Conservation (phyloP, 768 basidiomycete genomes). For the Boletus vinaceobasis region DNA sequence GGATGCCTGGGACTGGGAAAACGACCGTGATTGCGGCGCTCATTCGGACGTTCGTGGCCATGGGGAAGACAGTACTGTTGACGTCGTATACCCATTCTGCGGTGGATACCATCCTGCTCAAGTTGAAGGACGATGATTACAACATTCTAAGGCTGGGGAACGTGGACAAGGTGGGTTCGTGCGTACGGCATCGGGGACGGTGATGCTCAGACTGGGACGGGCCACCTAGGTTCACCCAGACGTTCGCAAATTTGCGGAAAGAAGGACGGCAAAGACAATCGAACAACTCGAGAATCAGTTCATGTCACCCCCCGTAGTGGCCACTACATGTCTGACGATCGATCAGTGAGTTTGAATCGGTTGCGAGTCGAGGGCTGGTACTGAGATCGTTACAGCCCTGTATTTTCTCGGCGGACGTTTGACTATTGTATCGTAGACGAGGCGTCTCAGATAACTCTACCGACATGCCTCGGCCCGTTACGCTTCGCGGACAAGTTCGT, state of each 20-base stretch:
- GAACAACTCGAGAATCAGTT: conserved; percentile 80
- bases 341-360: conserved; percentile 69
- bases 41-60: conserved; percentile 70
- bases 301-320: conserved; percentile 88
- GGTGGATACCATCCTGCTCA: conserved; percentile 93
- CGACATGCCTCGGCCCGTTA: conserved; percentile 91
- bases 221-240: conserved; percentile 73
- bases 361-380: neutral
- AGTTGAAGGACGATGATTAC: conserved; percentile 67
- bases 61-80: conserved; percentile 85
- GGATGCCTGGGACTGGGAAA: conserved; percentile 99
- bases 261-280: conserved; percentile 59
- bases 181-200: neutral
- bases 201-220: neutral
- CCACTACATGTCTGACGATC: conserved; percentile 90
- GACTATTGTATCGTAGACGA: conserved; percentile 99
- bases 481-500: conserved; percentile 89
- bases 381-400: conserved; percentile 47
- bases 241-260: conserved; percentile 58
- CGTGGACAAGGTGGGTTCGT: conserved; percentile 70
- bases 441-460: conserved; percentile 95
- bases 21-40: conserved; percentile 91
- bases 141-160: conserved; percentile 85
- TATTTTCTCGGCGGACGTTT: conserved; percentile 83
- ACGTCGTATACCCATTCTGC: conserved; percentile 97